These are phyloP conservation scores for Tulasnella sp. DNA, from an alignment of 768 basidiomycete genomes.

Conservation along the genomic window DNA sequence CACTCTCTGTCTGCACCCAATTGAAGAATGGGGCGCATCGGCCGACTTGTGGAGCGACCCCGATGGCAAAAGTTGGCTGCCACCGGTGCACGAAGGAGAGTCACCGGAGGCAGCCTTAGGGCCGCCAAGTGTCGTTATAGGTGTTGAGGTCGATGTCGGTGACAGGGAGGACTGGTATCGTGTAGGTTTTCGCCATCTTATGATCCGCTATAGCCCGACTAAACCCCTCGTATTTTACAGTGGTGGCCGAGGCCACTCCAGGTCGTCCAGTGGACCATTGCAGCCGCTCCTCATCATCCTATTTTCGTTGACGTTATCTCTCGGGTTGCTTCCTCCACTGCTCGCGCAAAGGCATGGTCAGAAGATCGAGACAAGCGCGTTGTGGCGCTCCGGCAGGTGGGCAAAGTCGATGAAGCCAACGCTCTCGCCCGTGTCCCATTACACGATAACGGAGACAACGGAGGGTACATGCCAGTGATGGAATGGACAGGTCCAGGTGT, in stretches of 20 bases:
- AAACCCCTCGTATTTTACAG: not conserved
- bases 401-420: no score
- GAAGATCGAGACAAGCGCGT: no score
- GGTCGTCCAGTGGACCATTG: conserved; percentile 28
- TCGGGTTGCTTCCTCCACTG: conserved; percentile 19
- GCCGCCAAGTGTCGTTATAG: conserved; percentile 27
- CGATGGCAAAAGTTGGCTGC: no score
- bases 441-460: conserved; percentile 3
- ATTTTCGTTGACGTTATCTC: conserved; percentile 26
- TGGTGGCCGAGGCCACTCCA: not conserved
- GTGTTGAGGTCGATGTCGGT: conserved; percentile 35
- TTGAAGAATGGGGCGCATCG: conserved; percentile 25
- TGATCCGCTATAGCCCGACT: no score
- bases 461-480: conserved; percentile 22
- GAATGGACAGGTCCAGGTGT: conserved; percentile 25
- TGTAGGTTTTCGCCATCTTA: no score
- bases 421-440: no score
- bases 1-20: conserved; percentile 27
- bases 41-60: no score
- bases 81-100: no score
- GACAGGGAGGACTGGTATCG: no score
- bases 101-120: not conserved
- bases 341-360: no score
- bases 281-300: conserved; percentile 24
- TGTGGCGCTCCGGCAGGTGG: no score